A percentile compares a stretch with the other conserved stretches of the same genome.
These are phyloP conservation scores for Cutaneotrichosporon cutaneum DNA, from an alignment of 1,284 basidiomycete species.

Conservation along the genomic window DNA sequence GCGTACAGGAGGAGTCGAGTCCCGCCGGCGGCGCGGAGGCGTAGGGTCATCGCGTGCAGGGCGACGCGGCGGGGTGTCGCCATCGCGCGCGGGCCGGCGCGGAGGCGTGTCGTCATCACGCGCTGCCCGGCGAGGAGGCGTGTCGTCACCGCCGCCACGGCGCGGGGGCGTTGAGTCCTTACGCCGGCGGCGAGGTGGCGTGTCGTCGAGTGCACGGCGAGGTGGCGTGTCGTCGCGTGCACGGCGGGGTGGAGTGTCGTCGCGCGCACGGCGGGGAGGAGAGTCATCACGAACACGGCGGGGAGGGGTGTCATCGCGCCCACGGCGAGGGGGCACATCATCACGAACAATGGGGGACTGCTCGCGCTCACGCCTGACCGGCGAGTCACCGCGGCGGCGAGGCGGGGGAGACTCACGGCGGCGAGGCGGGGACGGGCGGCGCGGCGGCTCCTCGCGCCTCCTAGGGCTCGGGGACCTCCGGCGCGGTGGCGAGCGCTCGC, in stretches of 20 bases:
- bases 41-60: not conserved
- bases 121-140: not conserved
- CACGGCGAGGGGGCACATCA: constrained; percentile 10
- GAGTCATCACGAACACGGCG: constrained; percentile 10
- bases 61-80: not conserved
- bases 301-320: not conserved
- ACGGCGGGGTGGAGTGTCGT: constrained; percentile 8
- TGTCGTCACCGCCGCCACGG: not conserved
- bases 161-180: constrained; percentile 10
- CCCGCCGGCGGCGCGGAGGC: constrained; percentile 1
- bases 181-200: constrained; percentile 5
- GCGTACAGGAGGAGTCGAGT: not conserved
- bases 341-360: not conserved
- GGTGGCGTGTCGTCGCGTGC: constrained; percentile 18
- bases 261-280: constrained; percentile 6
- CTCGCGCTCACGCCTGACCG: not conserved
- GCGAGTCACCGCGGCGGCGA: not conserved
- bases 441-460: constrained; percentile 19
- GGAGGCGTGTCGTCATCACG: not conserved
- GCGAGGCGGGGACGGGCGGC: not conserved
- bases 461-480: constrained; percentile 7
- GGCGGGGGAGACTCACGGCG: not conserved
- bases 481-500: constrained; percentile 1
- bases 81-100: not conserved
- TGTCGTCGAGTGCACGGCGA: constrained; percentile 13